Evolutionary conservation across 2,329 filamentous ascomycete species (phyloP).

Genomic region (Cytospora leucostoma): DNA sequence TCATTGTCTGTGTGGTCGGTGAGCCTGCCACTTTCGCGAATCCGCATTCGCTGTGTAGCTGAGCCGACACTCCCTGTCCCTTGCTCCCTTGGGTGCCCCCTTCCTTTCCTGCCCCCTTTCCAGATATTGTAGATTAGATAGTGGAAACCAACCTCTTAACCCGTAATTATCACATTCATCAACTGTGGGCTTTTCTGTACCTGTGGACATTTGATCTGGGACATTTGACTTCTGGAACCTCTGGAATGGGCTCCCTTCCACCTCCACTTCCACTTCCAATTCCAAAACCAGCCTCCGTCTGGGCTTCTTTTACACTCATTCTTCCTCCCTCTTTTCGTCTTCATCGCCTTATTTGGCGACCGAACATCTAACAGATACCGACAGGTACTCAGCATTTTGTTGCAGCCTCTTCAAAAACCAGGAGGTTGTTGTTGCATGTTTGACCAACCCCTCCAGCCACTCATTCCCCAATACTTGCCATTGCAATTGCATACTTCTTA

Average conservation of each 20-base stretch:
- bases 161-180: constrained; percentile 1
- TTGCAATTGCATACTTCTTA: not conserved
- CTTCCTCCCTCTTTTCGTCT: constrained; percentile 17
- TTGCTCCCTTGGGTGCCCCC: not conserved
- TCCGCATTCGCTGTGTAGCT: too few relatives aligned
- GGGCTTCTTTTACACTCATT: not conserved
- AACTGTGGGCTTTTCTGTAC: not conserved
- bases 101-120: not conserved
- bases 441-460: not conserved
- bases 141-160: not conserved
- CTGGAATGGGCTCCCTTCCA: constrained; percentile 7
- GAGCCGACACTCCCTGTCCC: too few relatives aligned
- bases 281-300: not conserved
- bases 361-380: not conserved
- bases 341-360: not conserved
- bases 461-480: not conserved
- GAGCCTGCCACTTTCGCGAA: too few relatives aligned
- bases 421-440: not conserved
- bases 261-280: constrained; percentile 3
- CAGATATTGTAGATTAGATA: too few relatives aligned
- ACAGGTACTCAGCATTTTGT: not conserved
- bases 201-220: too few relatives aligned
- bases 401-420: not conserved
- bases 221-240: too few relatives aligned
- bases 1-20: too few relatives aligned